phyloP scores from a whole-genome alignment of 2,329 filamentous ascomycete species.

The Pseudophaeomoniella oleicola region DNA sequence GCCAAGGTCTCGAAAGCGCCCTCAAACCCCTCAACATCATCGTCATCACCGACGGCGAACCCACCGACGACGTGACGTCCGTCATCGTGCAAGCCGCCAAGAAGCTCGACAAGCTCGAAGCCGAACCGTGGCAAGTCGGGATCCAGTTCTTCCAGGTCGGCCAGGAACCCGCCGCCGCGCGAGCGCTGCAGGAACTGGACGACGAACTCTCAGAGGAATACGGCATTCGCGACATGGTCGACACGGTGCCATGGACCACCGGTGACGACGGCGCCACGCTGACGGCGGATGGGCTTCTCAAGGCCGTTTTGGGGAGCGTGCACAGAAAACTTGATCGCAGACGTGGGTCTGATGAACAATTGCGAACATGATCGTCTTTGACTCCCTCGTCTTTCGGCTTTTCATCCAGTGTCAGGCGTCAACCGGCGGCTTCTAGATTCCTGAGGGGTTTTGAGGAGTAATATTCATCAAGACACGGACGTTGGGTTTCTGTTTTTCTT shows the following conservation, averaged over 20 bases:
- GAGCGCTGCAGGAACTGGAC: constrained; percentile 58
- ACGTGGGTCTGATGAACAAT: constrained; percentile 3
- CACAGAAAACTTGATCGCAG: constrained; percentile 48
- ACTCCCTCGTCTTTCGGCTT: no score
- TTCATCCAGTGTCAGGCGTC: no score
- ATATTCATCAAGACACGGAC: no score
- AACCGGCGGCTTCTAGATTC: no score
- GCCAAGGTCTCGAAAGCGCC: constrained; percentile 21
- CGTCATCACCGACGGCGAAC: constrained; percentile 76
- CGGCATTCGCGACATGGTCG: constrained; percentile 71
- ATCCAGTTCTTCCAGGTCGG: constrained; percentile 96
- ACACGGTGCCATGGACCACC: constrained; percentile 64
- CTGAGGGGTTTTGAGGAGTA: no score
- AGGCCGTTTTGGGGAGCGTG: constrained; percentile 67
- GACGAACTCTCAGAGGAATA: constrained; percentile 49
- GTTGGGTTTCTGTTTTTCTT: no score
- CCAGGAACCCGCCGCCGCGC: constrained; percentile 48
- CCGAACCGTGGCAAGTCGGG: constrained; percentile 69
- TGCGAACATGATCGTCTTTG: background rate
- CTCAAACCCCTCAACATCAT: constrained; percentile 81
- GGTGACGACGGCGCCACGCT: constrained; percentile 35
- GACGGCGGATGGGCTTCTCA: constrained; percentile 59
- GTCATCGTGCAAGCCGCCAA: constrained; percentile 53
- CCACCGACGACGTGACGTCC: constrained; percentile 63
- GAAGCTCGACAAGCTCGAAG: constrained; percentile 54